Evolutionary conservation across 106 monocot species (phyloP), one percentile per base, ranked within the genome.

Genomic region (Allium sativum): DNA sequence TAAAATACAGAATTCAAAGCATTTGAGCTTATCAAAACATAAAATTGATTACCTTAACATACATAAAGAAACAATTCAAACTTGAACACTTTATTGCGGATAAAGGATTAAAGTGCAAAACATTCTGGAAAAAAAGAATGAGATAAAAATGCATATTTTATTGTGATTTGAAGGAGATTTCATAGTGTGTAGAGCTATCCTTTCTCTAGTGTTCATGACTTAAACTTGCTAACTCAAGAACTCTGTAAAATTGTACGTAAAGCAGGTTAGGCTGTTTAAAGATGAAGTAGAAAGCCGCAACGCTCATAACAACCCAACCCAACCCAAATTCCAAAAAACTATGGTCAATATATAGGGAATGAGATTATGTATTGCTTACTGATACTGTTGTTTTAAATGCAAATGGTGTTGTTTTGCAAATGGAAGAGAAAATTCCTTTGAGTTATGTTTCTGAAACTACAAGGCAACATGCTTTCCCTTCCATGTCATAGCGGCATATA

Each of bases 401-500:
- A n/a, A n/a, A n/a, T n/a, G n/a, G n/a, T n/a, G n/a, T n/a, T n/a
- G n/a, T n/a, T n/a, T 87, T 90, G 65, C 95, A 96, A 79, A 73
- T 74, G 13, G 87, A 78, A 65, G 79, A 96, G 53, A 84, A 96
- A 77, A 82, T 96, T 72, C 84, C 95, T 62, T 59, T n/a, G n/a
- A 96, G 96, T 65, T 96, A 84, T 69, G 91, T 96, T 9, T 96
- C 96, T 50, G 96, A 96, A 79, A 96, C 82, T 4, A 70, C 67
- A 55, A 82, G 65, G 68, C 84, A 82, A 68, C 54, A 78, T 56
- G 87, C 84, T 14, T 68, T 70, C 72, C 91, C 96, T 14, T 91
- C 71, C 10, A 50, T 77, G 20, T 78, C 87, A 42, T 87, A 91
- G 53, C 78, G 84, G 9, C 96, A 96, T 60, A 88, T 96, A 42